Conservation (phyloP, 176 grass and related monocot species). For the Carex myosuroides region DNA sequence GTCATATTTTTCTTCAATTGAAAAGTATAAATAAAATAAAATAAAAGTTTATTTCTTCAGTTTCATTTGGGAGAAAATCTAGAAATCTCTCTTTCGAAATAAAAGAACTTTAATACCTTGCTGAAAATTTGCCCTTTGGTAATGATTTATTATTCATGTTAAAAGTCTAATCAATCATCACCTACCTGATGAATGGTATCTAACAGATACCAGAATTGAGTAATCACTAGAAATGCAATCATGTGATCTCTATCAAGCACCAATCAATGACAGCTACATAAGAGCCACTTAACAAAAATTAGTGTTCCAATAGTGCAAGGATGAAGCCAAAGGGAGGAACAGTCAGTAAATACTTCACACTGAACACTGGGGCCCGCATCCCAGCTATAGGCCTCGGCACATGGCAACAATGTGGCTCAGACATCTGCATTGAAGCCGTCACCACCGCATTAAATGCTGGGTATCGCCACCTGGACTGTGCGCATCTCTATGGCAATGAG, state of each 20-base stretch:
- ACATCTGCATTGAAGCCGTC: constrained; percentile 33
- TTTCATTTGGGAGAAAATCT: background rate
- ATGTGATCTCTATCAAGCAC: background rate
- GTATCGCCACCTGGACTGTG: constrained; percentile 38
- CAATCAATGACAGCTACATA: background rate
- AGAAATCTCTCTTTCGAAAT: background rate
- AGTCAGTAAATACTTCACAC: constrained; percentile 27
- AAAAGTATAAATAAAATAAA: background rate
- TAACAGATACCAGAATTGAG: background rate
- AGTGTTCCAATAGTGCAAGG: background rate
- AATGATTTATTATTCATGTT: background rate
- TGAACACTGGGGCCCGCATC: constrained; percentile 38
- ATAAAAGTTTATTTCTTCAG: background rate
- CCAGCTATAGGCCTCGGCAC: constrained; percentile 39
- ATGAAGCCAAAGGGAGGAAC: constrained; percentile 15
- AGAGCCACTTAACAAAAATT: background rate
- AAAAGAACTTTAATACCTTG: background rate
- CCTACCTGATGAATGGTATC: background rate
- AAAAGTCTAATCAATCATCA: background rate
- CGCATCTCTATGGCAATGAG: constrained; percentile 40
- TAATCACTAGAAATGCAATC: background rate
- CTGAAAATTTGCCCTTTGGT: background rate
- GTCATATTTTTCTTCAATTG: background rate
- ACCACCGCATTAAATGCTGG: constrained; percentile 29
- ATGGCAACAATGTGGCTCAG: constrained; percentile 34